These are phyloP conservation scores for Vaccinium corymbosum DNA, from an alignment of 148 eudicot genomes.

Conservation along the genomic window DNA sequence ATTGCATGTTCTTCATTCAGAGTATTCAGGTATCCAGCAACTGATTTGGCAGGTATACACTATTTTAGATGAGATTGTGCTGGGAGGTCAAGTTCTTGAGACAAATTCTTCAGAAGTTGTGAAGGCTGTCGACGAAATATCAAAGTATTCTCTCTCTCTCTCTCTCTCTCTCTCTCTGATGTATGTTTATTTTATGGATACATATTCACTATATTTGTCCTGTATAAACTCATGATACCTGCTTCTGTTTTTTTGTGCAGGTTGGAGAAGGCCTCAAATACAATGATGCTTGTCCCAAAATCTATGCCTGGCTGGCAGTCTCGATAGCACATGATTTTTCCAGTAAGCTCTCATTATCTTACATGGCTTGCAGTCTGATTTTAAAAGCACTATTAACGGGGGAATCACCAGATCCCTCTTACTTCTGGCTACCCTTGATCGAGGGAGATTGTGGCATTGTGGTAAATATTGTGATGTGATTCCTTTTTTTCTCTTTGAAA, in stretches of 20 bases:
- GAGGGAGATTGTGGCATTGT: neutral
- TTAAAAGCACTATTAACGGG: neutral
- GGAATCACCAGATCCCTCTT: neutral
- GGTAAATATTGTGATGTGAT: neutral
- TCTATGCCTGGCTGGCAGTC: slow-evolving; percentile 46
- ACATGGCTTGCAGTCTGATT: neutral
- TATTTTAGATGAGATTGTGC: slow-evolving; percentile 77
- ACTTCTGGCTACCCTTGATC: neutral
- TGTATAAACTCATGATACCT: neutral
- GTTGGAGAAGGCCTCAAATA: slow-evolving; percentile 35
- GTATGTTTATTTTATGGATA: neutral
- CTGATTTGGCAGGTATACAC: slow-evolving; percentile 60
- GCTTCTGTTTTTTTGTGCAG: slow-evolving; percentile 23
- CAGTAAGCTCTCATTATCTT: slow-evolving; percentile 8
- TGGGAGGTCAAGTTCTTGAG: slow-evolving; percentile 95
- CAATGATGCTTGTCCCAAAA: slow-evolving; percentile 33
- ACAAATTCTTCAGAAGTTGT: slow-evolving; percentile 76
- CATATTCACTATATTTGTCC: neutral
- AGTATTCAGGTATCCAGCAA: neutral
- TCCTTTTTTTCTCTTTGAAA: neutral
- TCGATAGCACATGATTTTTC: slow-evolving; percentile 25
- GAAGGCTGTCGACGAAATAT: slow-evolving; percentile 70
- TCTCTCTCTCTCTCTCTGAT: neutral
- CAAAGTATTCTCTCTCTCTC: slow-evolving; percentile 36
- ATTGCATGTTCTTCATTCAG: neutral